Conservation (phyloP, 257 asterid genomes). For the Gardenia jasminoides region DNA sequence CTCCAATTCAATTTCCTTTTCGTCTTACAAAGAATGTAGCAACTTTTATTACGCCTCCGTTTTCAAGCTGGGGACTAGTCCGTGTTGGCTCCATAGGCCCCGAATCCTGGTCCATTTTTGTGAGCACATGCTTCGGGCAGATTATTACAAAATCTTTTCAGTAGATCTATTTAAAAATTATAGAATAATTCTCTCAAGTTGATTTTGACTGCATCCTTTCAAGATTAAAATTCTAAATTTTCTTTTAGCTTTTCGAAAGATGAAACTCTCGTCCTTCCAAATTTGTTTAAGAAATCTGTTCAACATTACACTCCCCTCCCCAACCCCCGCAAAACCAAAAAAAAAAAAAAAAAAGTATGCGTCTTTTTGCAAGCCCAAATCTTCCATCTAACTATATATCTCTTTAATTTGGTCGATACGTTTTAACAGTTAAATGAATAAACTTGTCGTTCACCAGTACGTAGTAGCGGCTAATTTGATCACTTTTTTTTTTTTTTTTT, state of each 20-base stretch:
- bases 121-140: too few relatives aligned
- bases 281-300: neutral
- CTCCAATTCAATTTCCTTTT: neutral
- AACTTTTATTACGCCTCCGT: neutral
- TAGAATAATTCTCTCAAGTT: neutral
- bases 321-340: too few relatives aligned
- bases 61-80: neutral
- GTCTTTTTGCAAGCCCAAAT: too few relatives aligned
- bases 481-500: too few relatives aligned
- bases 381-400: too few relatives aligned
- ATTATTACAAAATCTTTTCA: too few relatives aligned
- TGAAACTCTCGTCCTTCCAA: neutral
- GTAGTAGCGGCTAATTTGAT: neutral
- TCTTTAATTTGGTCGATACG: too few relatives aligned
- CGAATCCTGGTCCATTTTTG: neutral
- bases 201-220: neutral
- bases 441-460: neutral
- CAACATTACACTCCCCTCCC: too few relatives aligned
- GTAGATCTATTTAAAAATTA: too few relatives aligned
- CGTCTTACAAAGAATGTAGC: neutral
- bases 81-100: neutral
- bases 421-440: too few relatives aligned
- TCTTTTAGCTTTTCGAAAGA: neutral
- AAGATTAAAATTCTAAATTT: neutral
- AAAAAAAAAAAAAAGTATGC: too few relatives aligned